Evolutionary conservation across 2,329 filamentous ascomycete species (phyloP).

Genomic region (Fusarium equiseti): DNA sequence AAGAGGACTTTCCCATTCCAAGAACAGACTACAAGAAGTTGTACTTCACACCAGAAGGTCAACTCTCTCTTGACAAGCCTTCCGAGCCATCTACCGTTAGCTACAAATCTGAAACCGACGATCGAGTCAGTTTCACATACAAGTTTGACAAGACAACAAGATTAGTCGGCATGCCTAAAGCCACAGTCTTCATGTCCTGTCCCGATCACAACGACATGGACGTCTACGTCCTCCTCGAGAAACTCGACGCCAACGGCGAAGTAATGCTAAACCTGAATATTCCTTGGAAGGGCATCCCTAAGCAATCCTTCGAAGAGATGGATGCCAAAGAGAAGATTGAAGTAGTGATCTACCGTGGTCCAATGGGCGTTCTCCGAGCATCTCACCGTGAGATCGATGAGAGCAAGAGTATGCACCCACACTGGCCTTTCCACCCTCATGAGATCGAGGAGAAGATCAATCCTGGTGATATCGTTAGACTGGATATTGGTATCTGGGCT

Average conservation of each 20-base stretch:
- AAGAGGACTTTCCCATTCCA: constrained; percentile 4
- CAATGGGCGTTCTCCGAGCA: constrained; percentile 9
- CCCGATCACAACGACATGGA: constrained; percentile 16
- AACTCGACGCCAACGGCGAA: background rate
- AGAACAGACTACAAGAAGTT: constrained; percentile 17
- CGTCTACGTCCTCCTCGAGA: constrained; percentile 10
- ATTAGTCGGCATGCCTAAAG: constrained; percentile 17
- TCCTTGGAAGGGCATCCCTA: constrained; percentile 11
- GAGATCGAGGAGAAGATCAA: constrained; percentile 8
- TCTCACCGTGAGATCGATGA: constrained; percentile 19
- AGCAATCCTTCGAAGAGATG: constrained; percentile 3
- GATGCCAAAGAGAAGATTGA: constrained; percentile 1
- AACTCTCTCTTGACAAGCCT: background rate
- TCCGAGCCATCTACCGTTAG: rapidly evolving
- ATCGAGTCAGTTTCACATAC: background rate
- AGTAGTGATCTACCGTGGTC: constrained; percentile 10
- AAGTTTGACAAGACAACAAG: background rate
- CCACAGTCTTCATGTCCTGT: constrained; percentile 12
- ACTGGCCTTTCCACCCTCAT: constrained; percentile 24
- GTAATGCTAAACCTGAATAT: constrained; percentile 24
- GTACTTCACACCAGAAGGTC: background rate
- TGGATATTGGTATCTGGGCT: constrained; percentile 19
- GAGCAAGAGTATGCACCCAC: constrained; percentile 21
- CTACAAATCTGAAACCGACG: constrained; percentile 18
- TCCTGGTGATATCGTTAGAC: background rate